Conservation (phyloP, 352 stramenopile species). For the Blastocystis sp. region DNA sequence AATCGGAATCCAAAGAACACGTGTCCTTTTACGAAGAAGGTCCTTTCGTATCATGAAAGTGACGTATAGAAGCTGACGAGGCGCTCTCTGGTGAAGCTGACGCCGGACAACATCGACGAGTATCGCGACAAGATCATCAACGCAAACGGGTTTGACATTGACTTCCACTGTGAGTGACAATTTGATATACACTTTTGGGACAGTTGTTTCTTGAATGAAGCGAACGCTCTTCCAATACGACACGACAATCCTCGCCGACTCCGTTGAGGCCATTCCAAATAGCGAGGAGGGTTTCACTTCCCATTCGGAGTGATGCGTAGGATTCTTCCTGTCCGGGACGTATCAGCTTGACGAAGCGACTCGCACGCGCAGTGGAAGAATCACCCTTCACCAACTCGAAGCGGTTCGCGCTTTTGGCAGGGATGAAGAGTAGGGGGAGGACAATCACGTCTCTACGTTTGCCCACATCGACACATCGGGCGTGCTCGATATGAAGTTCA, state of each 20-base stretch:
- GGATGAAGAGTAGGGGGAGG: background rate
- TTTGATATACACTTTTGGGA: background rate
- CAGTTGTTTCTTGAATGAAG: slow-evolving; percentile 9
- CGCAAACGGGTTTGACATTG: slow-evolving; percentile 49
- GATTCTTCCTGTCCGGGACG: slow-evolving; percentile 60
- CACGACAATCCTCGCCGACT: slow-evolving; percentile 45
- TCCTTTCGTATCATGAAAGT: background rate
- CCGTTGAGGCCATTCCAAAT: slow-evolving; percentile 51
- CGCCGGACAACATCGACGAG: slow-evolving; percentile 70
- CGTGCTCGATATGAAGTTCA: slow-evolving; percentile 69
- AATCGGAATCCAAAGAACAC: slow-evolving; percentile 71
- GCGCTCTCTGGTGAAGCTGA: slow-evolving; percentile 71
- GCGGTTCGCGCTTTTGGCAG: background rate
- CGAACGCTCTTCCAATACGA: slow-evolving; percentile 64
- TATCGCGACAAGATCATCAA: slow-evolving; percentile 71
- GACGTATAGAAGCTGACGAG: slow-evolving; percentile 69
- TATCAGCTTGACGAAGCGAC: slow-evolving; percentile 67
- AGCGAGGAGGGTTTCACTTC: slow-evolving; percentile 36
- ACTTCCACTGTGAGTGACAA: slow-evolving; percentile 27
- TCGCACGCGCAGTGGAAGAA: slow-evolving; percentile 28
- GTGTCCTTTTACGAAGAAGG: slow-evolving; percentile 72
- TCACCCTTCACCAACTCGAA: slow-evolving; percentile 56
- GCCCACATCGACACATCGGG: slow-evolving; percentile 17
- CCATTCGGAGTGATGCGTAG: background rate
- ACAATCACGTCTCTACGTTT: slow-evolving; percentile 19